Conservation (phyloP, 2,329 filamentous ascomycete genomes). For the Colletotrichum sp. region DNA sequence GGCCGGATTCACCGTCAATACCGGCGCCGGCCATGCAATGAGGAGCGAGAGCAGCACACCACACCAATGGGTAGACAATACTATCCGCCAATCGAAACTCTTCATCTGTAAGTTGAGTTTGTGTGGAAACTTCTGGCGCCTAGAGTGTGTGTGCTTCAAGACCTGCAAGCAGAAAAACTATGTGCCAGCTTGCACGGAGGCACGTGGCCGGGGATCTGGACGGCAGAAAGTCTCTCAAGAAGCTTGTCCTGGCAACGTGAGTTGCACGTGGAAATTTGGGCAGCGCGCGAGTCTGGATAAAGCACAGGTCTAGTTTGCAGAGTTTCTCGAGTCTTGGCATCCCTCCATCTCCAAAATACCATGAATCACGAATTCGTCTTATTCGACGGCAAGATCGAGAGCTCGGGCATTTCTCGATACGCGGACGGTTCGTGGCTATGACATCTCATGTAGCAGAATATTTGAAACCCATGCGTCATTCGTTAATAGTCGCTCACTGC, state of each 20-base stretch:
- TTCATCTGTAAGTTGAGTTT: background rate
- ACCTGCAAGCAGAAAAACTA: background rate
- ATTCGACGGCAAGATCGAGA: background rate
- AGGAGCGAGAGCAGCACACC: background rate
- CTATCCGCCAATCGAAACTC: background rate
- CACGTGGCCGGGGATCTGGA: background rate
- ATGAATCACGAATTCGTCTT: background rate
- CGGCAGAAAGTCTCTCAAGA: background rate
- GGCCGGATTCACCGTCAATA: background rate
- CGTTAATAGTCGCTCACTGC: background rate
- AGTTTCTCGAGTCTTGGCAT: background rate
- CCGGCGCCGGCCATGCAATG: background rate
- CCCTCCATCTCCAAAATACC: background rate
- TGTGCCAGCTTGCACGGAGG: background rate
- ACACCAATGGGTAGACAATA: background rate
- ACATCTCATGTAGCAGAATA: background rate
- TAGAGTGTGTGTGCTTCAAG: background rate
- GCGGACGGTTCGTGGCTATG: background rate
- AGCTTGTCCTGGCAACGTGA: background rate
- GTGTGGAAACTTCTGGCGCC: background rate
- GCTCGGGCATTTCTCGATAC: background rate
- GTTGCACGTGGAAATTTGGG: background rate
- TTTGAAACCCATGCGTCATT: background rate
- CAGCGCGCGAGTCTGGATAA: background rate
- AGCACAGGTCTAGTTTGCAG: background rate